These are phyloP conservation scores for Pulveroboletus sp. DNA, from an alignment of 768 basidiomycete species.

Conservation along the genomic window DNA sequence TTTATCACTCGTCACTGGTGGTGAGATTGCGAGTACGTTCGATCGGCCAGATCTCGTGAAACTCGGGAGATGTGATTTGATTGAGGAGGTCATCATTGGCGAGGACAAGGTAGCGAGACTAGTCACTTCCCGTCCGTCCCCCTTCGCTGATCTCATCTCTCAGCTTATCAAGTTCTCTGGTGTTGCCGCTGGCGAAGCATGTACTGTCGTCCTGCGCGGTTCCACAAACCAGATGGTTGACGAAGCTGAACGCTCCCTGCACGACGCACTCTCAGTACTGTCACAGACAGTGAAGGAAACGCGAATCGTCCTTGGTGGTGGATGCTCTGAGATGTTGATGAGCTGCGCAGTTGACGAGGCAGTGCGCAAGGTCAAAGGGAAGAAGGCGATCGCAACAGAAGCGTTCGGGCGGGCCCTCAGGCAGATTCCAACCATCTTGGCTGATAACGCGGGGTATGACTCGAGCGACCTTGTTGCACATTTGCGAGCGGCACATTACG, in stretches of 20 bases:
- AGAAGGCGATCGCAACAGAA: conserved; percentile 94
- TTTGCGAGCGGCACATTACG: conserved; percentile 90
- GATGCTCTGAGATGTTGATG: conserved; percentile 99
- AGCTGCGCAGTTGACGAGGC: conserved; percentile 89
- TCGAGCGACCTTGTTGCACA: conserved; percentile 91
- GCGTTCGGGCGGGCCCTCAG: conserved; percentile 84
- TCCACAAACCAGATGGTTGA: conserved; percentile 99
- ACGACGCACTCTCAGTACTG: conserved; percentile 94
- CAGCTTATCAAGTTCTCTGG: conserved; percentile 99
- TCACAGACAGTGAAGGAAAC: conserved; percentile 99
- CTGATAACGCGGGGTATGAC: conserved; percentile 97
- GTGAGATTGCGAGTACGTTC: conserved; percentile 95
- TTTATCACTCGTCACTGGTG: conserved; percentile 91
- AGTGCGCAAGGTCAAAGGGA: conserved; percentile 79
- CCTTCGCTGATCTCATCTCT: neutral
- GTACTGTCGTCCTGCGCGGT: conserved; percentile 95
- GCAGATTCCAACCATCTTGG: conserved; percentile 94
- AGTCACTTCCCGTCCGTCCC: neutral
- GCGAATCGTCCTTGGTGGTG: conserved; percentile 88
- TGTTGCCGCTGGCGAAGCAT: conserved; percentile 95
- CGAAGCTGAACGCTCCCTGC: conserved; percentile 95
- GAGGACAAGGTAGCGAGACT: conserved; percentile 79
- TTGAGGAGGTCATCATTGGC: conserved; percentile 99
- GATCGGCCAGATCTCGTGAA: conserved; percentile 90
- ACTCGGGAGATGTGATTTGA: conserved; percentile 87